phyloP scores from a whole-genome alignment of 306 rosid genomes.

The Vigna hirtella region DNA sequence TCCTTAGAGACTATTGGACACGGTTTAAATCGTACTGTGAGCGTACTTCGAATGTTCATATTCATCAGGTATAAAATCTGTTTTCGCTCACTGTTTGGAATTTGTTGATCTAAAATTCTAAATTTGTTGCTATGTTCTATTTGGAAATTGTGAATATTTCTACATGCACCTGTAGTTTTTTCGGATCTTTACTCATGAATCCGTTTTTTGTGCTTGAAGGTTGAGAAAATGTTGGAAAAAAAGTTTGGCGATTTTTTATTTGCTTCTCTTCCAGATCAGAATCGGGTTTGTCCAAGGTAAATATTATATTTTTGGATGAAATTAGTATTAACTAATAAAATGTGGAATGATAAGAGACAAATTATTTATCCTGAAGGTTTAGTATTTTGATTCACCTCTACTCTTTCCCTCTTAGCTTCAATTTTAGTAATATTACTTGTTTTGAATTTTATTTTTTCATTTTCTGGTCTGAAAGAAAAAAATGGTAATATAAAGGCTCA shows the following conservation, averaged over 20 bases:
- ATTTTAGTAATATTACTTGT: too few relatives aligned
- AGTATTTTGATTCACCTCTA: too few relatives aligned
- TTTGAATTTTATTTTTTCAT: too few relatives aligned
- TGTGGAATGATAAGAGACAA: not conserved
- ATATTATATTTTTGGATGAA: slow-evolving; percentile 22
- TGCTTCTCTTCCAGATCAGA: slow-evolving; percentile 68
- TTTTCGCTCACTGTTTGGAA: slow-evolving; percentile 34
- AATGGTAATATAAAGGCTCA: too few relatives aligned
- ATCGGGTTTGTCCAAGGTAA: slow-evolving; percentile 89
- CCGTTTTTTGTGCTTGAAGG: slow-evolving; percentile 58
- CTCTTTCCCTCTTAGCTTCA: too few relatives aligned
- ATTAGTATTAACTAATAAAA: not conserved
- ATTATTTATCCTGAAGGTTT: too few relatives aligned
- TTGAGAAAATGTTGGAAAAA: slow-evolving; percentile 97
- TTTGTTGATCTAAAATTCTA: slow-evolving; percentile 24
- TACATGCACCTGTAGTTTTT: slow-evolving; percentile 7
- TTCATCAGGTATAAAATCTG: slow-evolving; percentile 73
- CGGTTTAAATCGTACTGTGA: slow-evolving; percentile 90
- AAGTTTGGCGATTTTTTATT: slow-evolving; percentile 77
- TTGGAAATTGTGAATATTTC: slow-evolving; percentile 4
- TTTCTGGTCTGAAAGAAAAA: too few relatives aligned
- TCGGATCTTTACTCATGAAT: slow-evolving; percentile 32
- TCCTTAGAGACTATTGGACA: slow-evolving; percentile 93
- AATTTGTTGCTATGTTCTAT: slow-evolving; percentile 20
- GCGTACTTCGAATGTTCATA: slow-evolving; percentile 66